These are phyloP conservation scores for Fraxinus platypoda DNA, from an alignment of 305 asterid species.

Conservation along the genomic window DNA sequence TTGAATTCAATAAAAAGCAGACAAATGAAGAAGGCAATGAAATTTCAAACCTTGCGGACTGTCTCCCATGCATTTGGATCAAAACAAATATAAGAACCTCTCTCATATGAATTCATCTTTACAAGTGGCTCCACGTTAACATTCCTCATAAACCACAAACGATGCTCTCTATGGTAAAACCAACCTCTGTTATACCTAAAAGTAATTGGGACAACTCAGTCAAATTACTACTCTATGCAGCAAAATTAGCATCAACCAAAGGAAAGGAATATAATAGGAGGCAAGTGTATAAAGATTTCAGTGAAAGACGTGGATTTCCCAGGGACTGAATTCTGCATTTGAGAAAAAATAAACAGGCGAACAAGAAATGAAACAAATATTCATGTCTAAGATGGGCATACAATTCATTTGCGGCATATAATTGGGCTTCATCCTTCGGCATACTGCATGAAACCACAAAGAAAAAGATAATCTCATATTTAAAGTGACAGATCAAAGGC, in stretches of 20 bases:
- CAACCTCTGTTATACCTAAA: constrained; percentile 89
- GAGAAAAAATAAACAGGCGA: neutral
- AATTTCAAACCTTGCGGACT: constrained; percentile 71
- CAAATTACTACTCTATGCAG: constrained; percentile 5
- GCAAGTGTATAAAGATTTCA: constrained; percentile 9
- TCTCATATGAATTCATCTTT: constrained; percentile 69
- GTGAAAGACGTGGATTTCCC: neutral
- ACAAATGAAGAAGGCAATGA: constrained; percentile 5
- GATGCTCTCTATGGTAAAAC: constrained; percentile 85
- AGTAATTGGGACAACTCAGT: constrained; percentile 14
- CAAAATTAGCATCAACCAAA: constrained; percentile 6
- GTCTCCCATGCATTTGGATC: constrained; percentile 99
- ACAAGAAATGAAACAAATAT: neutral
- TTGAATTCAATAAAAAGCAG: neutral
- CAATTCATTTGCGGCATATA: constrained; percentile 90
- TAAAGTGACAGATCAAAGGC: constrained; percentile 10
- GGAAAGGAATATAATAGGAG: neutral
- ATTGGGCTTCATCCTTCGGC: constrained; percentile 93
- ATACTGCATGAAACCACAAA: constrained; percentile 61
- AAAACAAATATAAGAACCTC: constrained; percentile 84
- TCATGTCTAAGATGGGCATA: constrained; percentile 37
- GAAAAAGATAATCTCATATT: constrained; percentile 19
- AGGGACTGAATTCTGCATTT: neutral
- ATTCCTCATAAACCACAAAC: constrained; percentile 71
- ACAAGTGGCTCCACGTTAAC: constrained; percentile 84